phyloP scores from a whole-genome alignment of 1,139 yeast genomes.

The Hanseniaspora uvarum region DNA sequence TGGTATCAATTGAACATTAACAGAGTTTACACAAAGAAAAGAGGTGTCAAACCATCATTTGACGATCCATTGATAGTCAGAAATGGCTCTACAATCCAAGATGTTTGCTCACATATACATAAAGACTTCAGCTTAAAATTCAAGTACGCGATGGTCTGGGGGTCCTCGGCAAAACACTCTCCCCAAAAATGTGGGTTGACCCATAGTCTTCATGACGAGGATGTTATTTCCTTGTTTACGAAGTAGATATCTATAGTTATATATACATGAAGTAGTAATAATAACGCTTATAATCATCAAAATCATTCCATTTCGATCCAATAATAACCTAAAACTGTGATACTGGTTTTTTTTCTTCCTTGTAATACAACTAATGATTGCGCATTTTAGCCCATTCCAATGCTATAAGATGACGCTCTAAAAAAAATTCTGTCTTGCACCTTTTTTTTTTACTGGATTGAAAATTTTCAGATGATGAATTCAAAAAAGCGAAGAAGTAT shows the following conservation, averaged over 20 bases:
- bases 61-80: constrained; percentile 87
- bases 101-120: constrained; percentile 86
- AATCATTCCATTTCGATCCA: too few relatives aligned
- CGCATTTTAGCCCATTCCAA: too few relatives aligned
- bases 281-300: too few relatives aligned
- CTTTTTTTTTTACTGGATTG: background rate
- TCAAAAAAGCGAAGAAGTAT: background rate
- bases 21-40: constrained; percentile 75
- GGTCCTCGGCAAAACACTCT: constrained; percentile 85
- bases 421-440: background rate
- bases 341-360: too few relatives aligned
- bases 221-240: constrained; percentile 82
- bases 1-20: constrained; percentile 80
- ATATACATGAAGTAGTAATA: too few relatives aligned
- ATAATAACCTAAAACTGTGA: too few relatives aligned
- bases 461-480: background rate
- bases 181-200: constrained; percentile 91
- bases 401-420: background rate
- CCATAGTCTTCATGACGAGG: constrained; percentile 83
- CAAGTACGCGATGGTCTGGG: constrained; percentile 94
- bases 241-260: constrained; percentile 33
- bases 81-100: constrained; percentile 63
- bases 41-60: constrained; percentile 73
- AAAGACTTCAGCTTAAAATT: constrained; percentile 86
- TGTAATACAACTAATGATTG: background rate